Conservation (phyloP, 2,329 filamentous ascomycete species). For the Beauveria australis region DNA sequence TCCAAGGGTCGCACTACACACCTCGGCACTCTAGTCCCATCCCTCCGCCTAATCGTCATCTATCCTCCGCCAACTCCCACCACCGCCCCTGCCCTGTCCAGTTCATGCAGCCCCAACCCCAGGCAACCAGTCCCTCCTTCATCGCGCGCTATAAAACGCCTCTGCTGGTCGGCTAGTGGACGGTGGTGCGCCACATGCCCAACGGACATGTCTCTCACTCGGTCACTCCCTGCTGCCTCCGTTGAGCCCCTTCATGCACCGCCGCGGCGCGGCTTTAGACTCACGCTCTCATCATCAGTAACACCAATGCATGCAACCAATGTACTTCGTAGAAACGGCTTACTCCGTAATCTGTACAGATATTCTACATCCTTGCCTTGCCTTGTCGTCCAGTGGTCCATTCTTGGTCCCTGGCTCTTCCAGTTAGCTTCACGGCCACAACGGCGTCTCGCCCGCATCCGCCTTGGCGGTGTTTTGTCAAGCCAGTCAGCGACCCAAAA, state of each 20-base stretch:
- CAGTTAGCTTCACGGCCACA: neutral
- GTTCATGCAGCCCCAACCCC: conserved; percentile 1
- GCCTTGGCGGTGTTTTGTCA: neutral
- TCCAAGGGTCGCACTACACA: neutral
- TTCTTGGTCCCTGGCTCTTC: neutral
- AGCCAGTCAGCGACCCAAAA: conserved; percentile 5
- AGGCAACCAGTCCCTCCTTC: neutral
- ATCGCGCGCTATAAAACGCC: neutral
- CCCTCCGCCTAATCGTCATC: neutral
- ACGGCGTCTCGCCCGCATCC: neutral
- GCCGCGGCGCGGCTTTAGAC: neutral
- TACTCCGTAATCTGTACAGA: neutral
- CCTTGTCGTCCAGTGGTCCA: neutral
- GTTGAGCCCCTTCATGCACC: neutral
- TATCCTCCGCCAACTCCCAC: neutral
- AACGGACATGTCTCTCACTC: neutral
- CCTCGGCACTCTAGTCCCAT: neutral
- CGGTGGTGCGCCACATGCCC: neutral
- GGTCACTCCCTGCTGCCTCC: neutral
- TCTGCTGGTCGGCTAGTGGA: neutral
- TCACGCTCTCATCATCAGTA: neutral
- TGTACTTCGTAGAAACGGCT: neutral
- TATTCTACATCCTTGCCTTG: neutral
- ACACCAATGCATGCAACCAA: neutral
- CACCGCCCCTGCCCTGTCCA: neutral